Base-by-base conservation (phyloP, 1,284 basidiomycete genomes). In the Leccinum ponderosum region DNA sequence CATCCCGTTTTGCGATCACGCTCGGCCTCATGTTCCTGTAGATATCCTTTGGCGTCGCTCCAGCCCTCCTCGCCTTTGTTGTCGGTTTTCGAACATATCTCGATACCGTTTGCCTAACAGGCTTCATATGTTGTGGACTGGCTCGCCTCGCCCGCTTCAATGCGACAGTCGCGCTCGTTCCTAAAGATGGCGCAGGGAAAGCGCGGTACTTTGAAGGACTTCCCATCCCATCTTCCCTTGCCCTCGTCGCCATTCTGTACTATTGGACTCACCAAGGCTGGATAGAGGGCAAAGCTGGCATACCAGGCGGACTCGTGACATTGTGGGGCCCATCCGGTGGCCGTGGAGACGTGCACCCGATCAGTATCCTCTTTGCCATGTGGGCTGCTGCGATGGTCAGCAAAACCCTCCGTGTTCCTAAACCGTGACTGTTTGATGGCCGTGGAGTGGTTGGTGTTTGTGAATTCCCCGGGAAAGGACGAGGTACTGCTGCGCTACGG, bases 11-110 rank as follows among this genome's bases (percentile, higher is more conserved):
- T 17, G 12, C 17, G 33, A 47, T 47, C 6, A 17, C 6, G 9
- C 48, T n/a, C 20, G 33, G 59, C 35, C 60, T 67, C 55, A 62
- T 60, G 39, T 62, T 22, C 48, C 27, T n/a, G 14, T 31, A 95
- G 93, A 91, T 99, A 63, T 97, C 95, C 3, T 99, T 99, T 72
- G 97, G 97, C 59, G 95, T 98, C 50, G 96, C 97, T 0, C 97
- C 97, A 1, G 90, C 95, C 14, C 83, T 98, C 54, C 81, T 97
- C 33, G 97, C 94, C 0, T 99, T 97, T 73, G 87, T 87, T 44
- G 84, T 98, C 60, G 97, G 97, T 56, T 83, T 99, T 60, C 87
- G 94, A 61, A 93, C 92, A 8, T 90, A 91, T 59, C 85, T 98
- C 60, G 97, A 99, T 79, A 91, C 92, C 1, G 81, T 97, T 61